Base-by-base conservation (phyloP, 163 green algal species). In the Dunaliella salina region DNA sequence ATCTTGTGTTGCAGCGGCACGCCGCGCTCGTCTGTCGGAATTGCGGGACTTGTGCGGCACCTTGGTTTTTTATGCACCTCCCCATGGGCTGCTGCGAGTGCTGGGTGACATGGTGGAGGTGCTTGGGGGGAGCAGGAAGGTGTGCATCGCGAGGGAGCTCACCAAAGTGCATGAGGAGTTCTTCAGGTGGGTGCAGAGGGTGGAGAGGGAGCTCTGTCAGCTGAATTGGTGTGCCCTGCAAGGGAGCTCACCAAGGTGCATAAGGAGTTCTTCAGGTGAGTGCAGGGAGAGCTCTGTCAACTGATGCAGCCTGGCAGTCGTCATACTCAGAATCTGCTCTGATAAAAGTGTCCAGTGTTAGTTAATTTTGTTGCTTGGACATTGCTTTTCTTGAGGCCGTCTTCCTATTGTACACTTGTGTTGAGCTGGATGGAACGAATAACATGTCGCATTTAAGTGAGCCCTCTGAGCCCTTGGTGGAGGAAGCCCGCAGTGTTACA, bases 171-270 rank as follows among this genome's bases (percentile, higher is more conserved):
- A 93, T 35, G 90, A 95, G 81, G 88, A 93, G 86, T 90, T 92
- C 59, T 89, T 88, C 87, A 92, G 91, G 90, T 91, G 32, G 1
- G 13, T 45, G 26, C 20, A n/a, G n/a, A n/a, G 12, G n/a, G 40
- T 80, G 32, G 13, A 11, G 15, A 30, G 57, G 11, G 8, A 81
- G 72, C 20, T 32, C 33, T 25, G 12, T 25, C 72, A 40, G 22
- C 32, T 26, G 33, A 8, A 40, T 26, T 40, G 35, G 95, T 93
- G 57, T 96, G 93, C 83, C 85, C 98, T 17, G 96, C 93, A 8
- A 85, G 95, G 67, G 96, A 98, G 88, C 88, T 98, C 22, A 98
- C 95, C 63, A 98, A 98, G 88, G 35, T 94, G 57, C 89, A 93
- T 35, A 89, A 95, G 81, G 88, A 93, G 86, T 90, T 92, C 59